phyloP scores from a whole-genome alignment of 2,329 filamentous ascomycete genomes.

The Colletotrichum gigasporum region DNA sequence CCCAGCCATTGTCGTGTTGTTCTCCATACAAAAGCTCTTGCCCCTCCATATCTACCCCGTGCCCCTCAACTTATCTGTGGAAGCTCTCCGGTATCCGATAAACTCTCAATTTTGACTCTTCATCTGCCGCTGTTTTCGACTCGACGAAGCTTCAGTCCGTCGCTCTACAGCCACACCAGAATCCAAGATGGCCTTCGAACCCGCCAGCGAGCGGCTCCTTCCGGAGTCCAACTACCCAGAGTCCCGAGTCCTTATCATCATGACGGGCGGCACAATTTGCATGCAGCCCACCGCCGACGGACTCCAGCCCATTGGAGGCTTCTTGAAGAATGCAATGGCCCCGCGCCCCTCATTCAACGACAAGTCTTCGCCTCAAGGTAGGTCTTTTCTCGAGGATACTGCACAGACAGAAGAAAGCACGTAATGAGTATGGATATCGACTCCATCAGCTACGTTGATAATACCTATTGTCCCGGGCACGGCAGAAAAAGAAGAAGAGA shows the following conservation, averaged over 20 bases:
- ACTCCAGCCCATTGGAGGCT: slow-evolving; percentile 81
- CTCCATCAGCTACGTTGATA: too few species aligned
- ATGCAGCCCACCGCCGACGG: slow-evolving; percentile 87
- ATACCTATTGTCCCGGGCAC: too few species aligned
- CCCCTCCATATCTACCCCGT: slow-evolving; percentile 27
- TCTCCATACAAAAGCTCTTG: slow-evolving; percentile 26
- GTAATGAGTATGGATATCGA: not conserved
- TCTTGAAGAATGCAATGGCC: slow-evolving; percentile 84
- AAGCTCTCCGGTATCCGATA: slow-evolving; percentile 12
- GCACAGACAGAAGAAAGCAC: not conserved
- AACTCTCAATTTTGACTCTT: slow-evolving; percentile 6
- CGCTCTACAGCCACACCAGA: not conserved
- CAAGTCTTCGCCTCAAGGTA: slow-evolving; percentile 62
- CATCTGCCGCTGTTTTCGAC: not conserved
- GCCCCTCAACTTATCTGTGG: slow-evolving; percentile 27
- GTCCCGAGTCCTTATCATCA: slow-evolving; percentile 86
- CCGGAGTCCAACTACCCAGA: slow-evolving; percentile 62
- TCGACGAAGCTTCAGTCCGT: not conserved
- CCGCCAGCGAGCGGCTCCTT: slow-evolving; percentile 10
- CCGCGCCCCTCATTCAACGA: slow-evolving; percentile 90
- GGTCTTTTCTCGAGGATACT: slow-evolving; percentile 28
- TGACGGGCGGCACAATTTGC: slow-evolving; percentile 90
- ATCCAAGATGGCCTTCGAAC: slow-evolving; percentile 24
- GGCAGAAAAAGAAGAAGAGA: too few species aligned
- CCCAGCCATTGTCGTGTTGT: slow-evolving; percentile 16